Base-by-base conservation (phyloP, 2,329 filamentous ascomycete species). In the Alternaria sp. region DNA sequence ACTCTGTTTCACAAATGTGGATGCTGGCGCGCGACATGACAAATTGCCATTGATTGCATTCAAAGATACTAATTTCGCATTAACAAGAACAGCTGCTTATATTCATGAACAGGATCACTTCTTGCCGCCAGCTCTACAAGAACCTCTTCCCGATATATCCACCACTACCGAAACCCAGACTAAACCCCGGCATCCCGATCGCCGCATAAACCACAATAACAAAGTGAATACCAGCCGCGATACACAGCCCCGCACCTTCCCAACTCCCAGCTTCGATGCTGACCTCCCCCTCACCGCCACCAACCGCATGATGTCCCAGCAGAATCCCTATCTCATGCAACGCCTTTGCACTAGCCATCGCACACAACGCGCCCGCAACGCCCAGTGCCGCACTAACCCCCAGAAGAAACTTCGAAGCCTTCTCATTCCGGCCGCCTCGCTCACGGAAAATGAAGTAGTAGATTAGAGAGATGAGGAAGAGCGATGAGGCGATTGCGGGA, bases 301-400 rank as follows among this genome's bases (percentile, higher is more conserved):
- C 23, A 21, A 60, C 21, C 4, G 25, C 23, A 49, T 40, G 17
- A 47, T 54, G 52, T 7, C 61, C 57, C 19, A 61, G n/a, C 19
- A 61, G 12, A n/a, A 36, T 26, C 0, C 43, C 58, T 17, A 45
- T 50, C 12, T 56, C 58, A 12, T 61, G 57, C 23, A 64, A 36
- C 19, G 57, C 57, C 32, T 45, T 57, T 7, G 57, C 58, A 23
- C 57, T 53, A 36, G 53, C 36, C 32, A 60, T 53, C 9, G 57
- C 47, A 21, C 49, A 59, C 25, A 61, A 32, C 26, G 57, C 61
- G n/a, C 46, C 40, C 13, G 61, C 61, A 26, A 61, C 26, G 4
- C 61, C 61, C 23, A 61, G n/a, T 8, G 57, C 58, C 19, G 57
- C 61, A 45, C 57, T 60, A 3, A 56, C 26, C 8, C 51, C 57